A percentile compares a stretch with the other conserved stretches of the same genome.
phyloP scores from a whole-genome alignment of 2,329 filamentous ascomycete genomes.

The Lachnellula subtilissima region DNA sequence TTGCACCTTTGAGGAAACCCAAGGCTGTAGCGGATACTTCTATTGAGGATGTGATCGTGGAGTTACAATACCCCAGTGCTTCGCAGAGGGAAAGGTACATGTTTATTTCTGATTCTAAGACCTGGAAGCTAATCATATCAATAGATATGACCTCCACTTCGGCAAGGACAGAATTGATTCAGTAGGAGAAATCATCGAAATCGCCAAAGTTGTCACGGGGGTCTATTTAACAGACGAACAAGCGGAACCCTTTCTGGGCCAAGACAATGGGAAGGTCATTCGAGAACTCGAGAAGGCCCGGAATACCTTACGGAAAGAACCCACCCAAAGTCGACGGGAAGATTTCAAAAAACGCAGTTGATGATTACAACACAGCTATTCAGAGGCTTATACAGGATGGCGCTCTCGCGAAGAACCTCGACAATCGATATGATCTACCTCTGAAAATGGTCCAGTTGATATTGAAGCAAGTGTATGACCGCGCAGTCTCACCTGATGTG shows the following conservation, averaged over 20 bases:
- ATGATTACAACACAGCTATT: conserved; percentile 72
- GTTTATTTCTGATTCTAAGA: neutral
- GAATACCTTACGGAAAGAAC: conserved; percentile 28
- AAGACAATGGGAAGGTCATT: conserved; percentile 60
- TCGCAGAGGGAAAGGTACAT: conserved; percentile 61
- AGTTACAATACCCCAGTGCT: conserved; percentile 79
- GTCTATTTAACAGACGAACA: conserved; percentile 73
- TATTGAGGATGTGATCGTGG: conserved; percentile 49
- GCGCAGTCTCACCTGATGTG: conserved; percentile 85
- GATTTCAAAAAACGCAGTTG: conserved; percentile 68
- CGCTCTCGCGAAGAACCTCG: conserved; percentile 66
- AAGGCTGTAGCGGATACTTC: conserved; percentile 46
- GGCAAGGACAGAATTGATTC: conserved; percentile 77
- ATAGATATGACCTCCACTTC: conserved; percentile 67
- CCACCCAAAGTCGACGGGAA: conserved; percentile 55
- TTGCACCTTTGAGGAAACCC: conserved; percentile 46
- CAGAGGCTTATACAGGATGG: conserved; percentile 62
- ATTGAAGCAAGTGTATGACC: conserved; percentile 81
- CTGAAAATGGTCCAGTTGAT: conserved; percentile 74
- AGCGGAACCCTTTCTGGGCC: conserved; percentile 56
- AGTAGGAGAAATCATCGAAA: conserved; percentile 65
- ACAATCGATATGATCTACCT: conserved; percentile 63
- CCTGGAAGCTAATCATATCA: conserved; percentile 10
- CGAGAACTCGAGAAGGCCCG: conserved; percentile 69
- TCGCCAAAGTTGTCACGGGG: conserved; percentile 64